phyloP scores from a whole-genome alignment of 208 protist species.

The Leishmania guyanensis region DNA sequence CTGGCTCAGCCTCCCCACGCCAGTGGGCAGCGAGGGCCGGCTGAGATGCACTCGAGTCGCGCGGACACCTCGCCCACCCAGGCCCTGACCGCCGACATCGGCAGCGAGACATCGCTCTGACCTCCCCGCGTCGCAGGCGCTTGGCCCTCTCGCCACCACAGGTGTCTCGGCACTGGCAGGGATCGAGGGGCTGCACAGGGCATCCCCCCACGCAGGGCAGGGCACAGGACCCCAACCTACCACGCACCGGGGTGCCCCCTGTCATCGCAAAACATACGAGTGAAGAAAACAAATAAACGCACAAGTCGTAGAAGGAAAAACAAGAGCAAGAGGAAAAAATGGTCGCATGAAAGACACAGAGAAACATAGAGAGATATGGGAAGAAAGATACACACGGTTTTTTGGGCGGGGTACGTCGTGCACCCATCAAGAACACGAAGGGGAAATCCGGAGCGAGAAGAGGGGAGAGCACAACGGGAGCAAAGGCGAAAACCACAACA shows the following conservation, averaged over 20 bases:
- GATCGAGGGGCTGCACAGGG: too few relatives aligned
- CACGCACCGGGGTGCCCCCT: background rate
- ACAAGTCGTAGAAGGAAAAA: background rate
- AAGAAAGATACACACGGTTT: background rate
- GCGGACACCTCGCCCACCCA: too few relatives aligned
- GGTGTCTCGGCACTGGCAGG: too few relatives aligned
- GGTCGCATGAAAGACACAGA: too few relatives aligned
- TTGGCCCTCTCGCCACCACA: background rate
- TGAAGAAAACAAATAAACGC: background rate
- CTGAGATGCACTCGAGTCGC: too few relatives aligned
- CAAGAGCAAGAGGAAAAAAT: background rate
- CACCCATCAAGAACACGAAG: background rate
- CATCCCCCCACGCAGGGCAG: too few relatives aligned
- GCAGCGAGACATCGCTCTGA: background rate
- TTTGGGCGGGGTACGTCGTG: background rate
- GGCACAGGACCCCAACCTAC: background rate
- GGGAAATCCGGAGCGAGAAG: background rate
- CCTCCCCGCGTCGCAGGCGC: background rate
- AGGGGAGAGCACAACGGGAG: background rate
- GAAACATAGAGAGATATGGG: background rate
- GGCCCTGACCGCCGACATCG: too few relatives aligned
- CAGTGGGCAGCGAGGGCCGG: too few relatives aligned
- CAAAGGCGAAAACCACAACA: conserved; percentile 1
- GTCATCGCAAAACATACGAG: background rate
- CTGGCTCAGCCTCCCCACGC: background rate